phyloP scores from a whole-genome alignment of 805 yeast genomes.

The Yarrowia alimentaria region DNA sequence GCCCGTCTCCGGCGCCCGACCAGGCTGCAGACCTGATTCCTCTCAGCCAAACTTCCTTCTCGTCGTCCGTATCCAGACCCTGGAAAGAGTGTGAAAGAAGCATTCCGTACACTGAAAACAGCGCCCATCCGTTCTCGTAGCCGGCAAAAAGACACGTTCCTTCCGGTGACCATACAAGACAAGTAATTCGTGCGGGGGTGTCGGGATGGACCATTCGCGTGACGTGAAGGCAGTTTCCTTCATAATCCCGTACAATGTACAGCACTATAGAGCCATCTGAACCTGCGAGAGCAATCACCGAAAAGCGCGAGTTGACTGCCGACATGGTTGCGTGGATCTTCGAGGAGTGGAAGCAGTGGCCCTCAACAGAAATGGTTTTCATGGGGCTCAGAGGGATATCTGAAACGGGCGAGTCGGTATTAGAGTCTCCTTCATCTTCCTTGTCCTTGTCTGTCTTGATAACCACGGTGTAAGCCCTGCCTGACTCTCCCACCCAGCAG shows the following conservation, averaged over 20 bases:
- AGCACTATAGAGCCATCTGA: constrained; percentile 42
- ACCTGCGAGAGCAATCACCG: constrained; percentile 45
- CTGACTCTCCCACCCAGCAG: constrained; percentile 30
- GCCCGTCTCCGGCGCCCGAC: constrained; percentile 42
- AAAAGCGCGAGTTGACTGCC: constrained; percentile 45
- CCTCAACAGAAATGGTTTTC: no score
- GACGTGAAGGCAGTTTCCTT: constrained; percentile 35
- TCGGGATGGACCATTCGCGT: constrained; percentile 38
- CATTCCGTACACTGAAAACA: constrained; percentile 51
- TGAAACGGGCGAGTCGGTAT: not conserved
- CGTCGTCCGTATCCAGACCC: constrained; percentile 31
- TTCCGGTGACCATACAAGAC: constrained; percentile 43
- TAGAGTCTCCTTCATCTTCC: not conserved
- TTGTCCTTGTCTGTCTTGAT: constrained; percentile 4
- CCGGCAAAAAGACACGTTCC: constrained; percentile 40
- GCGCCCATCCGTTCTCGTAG: constrained; percentile 48
- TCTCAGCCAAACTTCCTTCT: constrained; percentile 33
- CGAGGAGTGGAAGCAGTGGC: constrained; percentile 26
- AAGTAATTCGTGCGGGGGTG: constrained; percentile 34
- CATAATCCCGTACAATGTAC: constrained; percentile 43
- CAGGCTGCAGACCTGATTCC: constrained; percentile 39
- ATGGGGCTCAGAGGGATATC: not conserved
- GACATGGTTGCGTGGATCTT: constrained; percentile 29
- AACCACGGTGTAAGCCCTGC: constrained; percentile 27
- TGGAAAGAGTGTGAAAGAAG: constrained; percentile 44